phyloP scores from a whole-genome alignment of 2,329 filamentous ascomycete species.

The Epichloe bromicola region DNA sequence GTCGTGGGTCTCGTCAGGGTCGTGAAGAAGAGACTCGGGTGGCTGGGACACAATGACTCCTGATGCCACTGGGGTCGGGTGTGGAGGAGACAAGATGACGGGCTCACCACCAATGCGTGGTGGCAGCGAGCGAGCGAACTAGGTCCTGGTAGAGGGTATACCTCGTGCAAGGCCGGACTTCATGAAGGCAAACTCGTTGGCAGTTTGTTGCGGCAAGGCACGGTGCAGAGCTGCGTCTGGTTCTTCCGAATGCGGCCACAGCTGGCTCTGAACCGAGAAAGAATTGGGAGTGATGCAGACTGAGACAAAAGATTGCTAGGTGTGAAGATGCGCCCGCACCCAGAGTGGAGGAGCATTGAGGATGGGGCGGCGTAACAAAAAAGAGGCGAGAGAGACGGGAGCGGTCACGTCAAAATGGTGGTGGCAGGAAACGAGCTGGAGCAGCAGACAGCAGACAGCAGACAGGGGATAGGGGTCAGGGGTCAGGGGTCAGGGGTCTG shows the following conservation, averaged over 20 bases:
- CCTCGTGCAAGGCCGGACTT: neutral
- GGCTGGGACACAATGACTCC: constrained; percentile 32
- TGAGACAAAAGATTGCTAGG: neutral
- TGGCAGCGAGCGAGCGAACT: constrained; percentile 15
- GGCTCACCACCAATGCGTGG: constrained; percentile 24
- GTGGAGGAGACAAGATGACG: constrained; percentile 34
- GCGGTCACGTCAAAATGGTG: constrained; percentile 19
- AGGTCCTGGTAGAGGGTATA: neutral
- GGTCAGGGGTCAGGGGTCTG: too few relatives aligned
- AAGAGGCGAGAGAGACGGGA: neutral
- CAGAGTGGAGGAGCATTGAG: neutral
- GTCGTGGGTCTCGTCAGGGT: constrained; percentile 43
- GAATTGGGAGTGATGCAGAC: neutral
- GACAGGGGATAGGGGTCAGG: too few relatives aligned
- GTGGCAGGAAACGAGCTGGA: constrained; percentile 14
- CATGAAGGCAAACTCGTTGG: neutral
- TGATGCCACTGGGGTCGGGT: constrained; percentile 22
- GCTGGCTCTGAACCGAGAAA: neutral
- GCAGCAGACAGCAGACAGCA: too few relatives aligned
- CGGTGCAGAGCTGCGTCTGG: neutral
- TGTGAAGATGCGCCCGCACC: constrained; percentile 1
- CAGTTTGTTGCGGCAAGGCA: neutral
- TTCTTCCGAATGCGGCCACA: neutral
- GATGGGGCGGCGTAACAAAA: too few relatives aligned
- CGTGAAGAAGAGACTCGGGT: constrained; percentile 30